These are phyloP conservation scores for Hibiscus syriacus DNA, from an alignment of 345 rosid genomes.

Conservation along the genomic window DNA sequence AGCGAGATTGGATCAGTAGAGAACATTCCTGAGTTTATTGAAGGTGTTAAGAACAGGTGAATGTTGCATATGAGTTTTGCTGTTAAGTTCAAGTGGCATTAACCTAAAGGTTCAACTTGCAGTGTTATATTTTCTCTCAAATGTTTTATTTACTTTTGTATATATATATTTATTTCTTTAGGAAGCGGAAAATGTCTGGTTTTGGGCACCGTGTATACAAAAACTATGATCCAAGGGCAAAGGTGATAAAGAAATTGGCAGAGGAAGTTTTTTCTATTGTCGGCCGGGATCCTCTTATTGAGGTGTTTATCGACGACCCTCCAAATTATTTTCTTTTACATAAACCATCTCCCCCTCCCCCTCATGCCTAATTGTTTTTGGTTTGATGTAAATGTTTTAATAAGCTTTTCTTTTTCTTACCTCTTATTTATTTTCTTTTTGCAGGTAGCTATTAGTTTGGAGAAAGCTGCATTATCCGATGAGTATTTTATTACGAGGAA, in stretches of 20 bases:
- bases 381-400: background rate
- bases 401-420: background rate
- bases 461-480: conserved; percentile 93
- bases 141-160: background rate
- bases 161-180: conserved; percentile 12
- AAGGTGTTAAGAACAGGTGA: conserved; percentile 92
- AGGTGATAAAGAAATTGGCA: conserved; percentile 80
- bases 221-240: conserved; percentile 96
- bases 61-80: background rate
- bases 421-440: background rate
- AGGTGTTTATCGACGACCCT: conserved; percentile 42
- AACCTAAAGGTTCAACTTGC: background rate
- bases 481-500: conserved; percentile 86
- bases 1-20: conserved; percentile 82
- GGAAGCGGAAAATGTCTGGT: conserved; percentile 99
- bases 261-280: conserved; percentile 96
- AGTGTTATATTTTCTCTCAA: background rate
- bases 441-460: conserved; percentile 93
- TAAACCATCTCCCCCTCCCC: background rate
- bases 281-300: conserved; percentile 95
- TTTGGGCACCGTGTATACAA: conserved; percentile 98
- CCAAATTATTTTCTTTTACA: background rate
- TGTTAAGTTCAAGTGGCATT: background rate
- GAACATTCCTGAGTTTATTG: conserved; percentile 87
- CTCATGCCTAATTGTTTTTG: background rate